Evolutionary conservation across 2,329 filamentous ascomycete genomes (phyloP).

Genomic region (Pleurostoma richardsiae): DNA sequence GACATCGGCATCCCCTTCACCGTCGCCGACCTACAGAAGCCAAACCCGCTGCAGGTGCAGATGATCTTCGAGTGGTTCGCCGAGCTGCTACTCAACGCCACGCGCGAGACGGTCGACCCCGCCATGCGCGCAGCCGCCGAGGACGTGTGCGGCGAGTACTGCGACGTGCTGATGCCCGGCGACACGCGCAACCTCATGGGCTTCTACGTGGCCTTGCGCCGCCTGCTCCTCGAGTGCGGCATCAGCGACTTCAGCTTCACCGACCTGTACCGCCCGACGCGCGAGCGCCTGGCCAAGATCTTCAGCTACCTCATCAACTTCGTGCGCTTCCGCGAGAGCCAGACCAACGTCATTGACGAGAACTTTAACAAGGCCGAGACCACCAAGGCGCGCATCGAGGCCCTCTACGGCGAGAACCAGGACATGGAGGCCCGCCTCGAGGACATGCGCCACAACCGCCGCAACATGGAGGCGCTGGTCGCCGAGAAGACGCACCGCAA

Average conservation of each 20-base stretch:
- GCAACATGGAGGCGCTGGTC: conserved; percentile 75
- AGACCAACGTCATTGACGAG: conserved; percentile 83
- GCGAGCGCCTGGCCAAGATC: conserved; percentile 86
- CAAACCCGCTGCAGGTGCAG: conserved; percentile 90
- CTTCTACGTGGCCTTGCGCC: conserved; percentile 81
- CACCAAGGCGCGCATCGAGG: conserved; percentile 83
- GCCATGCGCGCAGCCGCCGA: conserved; percentile 91
- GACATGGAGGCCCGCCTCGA: conserved; percentile 75
- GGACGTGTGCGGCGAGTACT: conserved; percentile 76
- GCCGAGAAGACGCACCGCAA: conserved; percentile 82
- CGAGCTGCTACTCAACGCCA: conserved; percentile 88
- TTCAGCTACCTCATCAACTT: conserved; percentile 99
- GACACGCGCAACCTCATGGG: conserved; percentile 95
- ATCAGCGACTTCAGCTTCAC: conserved; percentile 91
- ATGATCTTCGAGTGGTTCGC: conserved; percentile 98
- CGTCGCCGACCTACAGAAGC: conserved; percentile 83
- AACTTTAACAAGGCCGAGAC: conserved; percentile 88
- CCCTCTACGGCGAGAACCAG: conserved; percentile 79
- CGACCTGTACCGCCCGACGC: conserved; percentile 86
- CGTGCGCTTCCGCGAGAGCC: conserved; percentile 90
- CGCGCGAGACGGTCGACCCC: conserved; percentile 87
- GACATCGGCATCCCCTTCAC: conserved; percentile 92
- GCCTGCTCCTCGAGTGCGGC: conserved; percentile 79
- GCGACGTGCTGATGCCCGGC: conserved; percentile 71
- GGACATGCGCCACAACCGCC: conserved; percentile 75